Evolutionary conservation across 148 eudicot genomes (phyloP).

Genomic region (Persicaria maculosa): DNA sequence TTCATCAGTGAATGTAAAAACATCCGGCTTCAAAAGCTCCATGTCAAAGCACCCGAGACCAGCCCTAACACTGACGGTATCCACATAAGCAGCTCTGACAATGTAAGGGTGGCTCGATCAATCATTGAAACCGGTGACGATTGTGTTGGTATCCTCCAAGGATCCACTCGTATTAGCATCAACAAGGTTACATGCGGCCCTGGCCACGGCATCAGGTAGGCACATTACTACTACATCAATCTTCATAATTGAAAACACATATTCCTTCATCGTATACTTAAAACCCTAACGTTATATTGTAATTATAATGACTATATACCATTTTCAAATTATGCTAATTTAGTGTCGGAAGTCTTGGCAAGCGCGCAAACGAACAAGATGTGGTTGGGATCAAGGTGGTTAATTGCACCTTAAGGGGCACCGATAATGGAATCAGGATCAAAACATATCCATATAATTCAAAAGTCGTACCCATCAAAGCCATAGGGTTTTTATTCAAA

Average conservation of each 20-base stretch:
- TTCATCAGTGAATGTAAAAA: slow-evolving; percentile 27
- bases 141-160: slow-evolving; percentile 62
- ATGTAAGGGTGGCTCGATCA: slow-evolving; percentile 28
- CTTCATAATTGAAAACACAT: too few species aligned
- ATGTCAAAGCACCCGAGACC: slow-evolving; percentile 37
- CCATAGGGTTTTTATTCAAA: slow-evolving; percentile 23
- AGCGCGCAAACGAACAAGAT: slow-evolving; percentile 36
- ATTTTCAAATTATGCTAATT: too few species aligned
- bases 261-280: too few species aligned
- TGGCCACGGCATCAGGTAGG: slow-evolving; percentile 75
- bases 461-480: slow-evolving; percentile 22
- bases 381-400: slow-evolving; percentile 54
- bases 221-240: neutral
- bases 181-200: slow-evolving; percentile 57
- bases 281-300: too few species aligned
- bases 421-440: slow-evolving; percentile 34
- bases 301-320: too few species aligned
- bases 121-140: slow-evolving; percentile 61
- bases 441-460: slow-evolving; percentile 29
- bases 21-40: slow-evolving; percentile 27
- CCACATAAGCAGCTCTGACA: slow-evolving; percentile 43
- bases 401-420: slow-evolving; percentile 29
- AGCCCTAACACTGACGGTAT: slow-evolving; percentile 75
- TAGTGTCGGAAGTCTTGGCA: slow-evolving; percentile 80
- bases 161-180: slow-evolving; percentile 37